Base-by-base conservation (phyloP, 345 rosid genomes). In the Mangifera indica region DNA sequence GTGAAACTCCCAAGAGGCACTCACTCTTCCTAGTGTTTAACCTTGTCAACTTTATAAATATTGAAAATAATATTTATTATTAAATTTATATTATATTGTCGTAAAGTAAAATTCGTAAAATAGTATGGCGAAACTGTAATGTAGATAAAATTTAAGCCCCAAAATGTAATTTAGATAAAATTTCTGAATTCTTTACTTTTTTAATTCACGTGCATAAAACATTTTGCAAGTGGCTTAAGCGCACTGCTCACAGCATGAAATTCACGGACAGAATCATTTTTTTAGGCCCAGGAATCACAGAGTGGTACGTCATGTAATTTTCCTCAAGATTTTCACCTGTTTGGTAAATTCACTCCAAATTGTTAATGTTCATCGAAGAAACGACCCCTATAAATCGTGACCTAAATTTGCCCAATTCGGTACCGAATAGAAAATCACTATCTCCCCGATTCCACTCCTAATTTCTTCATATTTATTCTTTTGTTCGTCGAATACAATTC, bases 301-400 rank as follows among this genome's bases (percentile, higher is more conserved):
- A 26, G n/a, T 75, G 81, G 76, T 70, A 74, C 53, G 37, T 57
- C 32, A 7, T 54, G 84, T 83, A 74, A 83, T 59, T 76, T 58
- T 46, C 6, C 0, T 0, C 22, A 46, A 15, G 60, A 60, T 69
- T 13, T 77, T 54, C n/a, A 21, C 68, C 72, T 34, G 44, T 67
- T 78, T 58, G 2, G 80, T 80, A 72, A 62, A 64, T 80, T 14
- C 17, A 0, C 4, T 0, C 48, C n/a, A 21, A 62, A 7, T 34
- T 4, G 0, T 61, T 14, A 15, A 48, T 58, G 67, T 61, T 72
- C 74, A 37, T 61, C 78, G 10, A 61, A 20, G 72, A 2, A n/a
- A 29, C 32, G 3, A 3, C 32, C 34, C 60, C 72, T 66, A 59
- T 78, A 80, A 73, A 77, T 5, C 49, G 22, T 63, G 75, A 57